Base-by-base conservation (phyloP, 208 protist genomes). In the Crithidia expoeki region DNA sequence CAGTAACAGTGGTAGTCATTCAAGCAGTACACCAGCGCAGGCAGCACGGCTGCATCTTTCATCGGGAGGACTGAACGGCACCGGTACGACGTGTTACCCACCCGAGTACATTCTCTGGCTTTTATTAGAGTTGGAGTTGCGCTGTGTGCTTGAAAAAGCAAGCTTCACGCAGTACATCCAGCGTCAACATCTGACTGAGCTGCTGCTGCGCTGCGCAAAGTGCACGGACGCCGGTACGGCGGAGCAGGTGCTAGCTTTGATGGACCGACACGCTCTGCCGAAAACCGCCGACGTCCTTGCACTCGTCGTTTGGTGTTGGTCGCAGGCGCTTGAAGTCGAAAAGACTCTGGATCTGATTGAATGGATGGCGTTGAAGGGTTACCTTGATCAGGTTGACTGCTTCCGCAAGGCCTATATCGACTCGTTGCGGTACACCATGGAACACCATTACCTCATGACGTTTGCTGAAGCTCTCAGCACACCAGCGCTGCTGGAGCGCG, bases 51-150 rank as follows among this genome's bases (percentile, higher is more conserved):
- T 21, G 51, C 25, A 16, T 4, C 2, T 16, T 4, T 16, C 51
- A 4, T 33, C 17, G 4, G 21, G 7, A 7, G 47, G 47, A 23
- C 17, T 28, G 17, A 38, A 33, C 25, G 6, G 60, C 59, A 9
- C 32, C 52, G 30, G 65, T 55, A 32, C 28, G 52, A 28, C 50
- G 36, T 30, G 19, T 21, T 94, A 91, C 68, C 84, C 90, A 55
- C 90, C 90, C 28, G 88, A 92, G 73, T 88, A 89, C 68, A 68
- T 89, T 44, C 23, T 92, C 51, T 96, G 91, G 87, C 82, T 94
- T 27, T 76, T 96, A 79, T 76, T 92, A 47, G 88, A 94, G 77
- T 75, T 94, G 33, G 88, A 94, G 79, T 47, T 94, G 69, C 86
- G 86, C 23, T 96, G 92, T 57, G 76, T 94, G 36, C 47, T 92